Base-by-base conservation (phyloP, 2,329 filamentous ascomycete genomes). In the Mycogone perniciosa region DNA sequence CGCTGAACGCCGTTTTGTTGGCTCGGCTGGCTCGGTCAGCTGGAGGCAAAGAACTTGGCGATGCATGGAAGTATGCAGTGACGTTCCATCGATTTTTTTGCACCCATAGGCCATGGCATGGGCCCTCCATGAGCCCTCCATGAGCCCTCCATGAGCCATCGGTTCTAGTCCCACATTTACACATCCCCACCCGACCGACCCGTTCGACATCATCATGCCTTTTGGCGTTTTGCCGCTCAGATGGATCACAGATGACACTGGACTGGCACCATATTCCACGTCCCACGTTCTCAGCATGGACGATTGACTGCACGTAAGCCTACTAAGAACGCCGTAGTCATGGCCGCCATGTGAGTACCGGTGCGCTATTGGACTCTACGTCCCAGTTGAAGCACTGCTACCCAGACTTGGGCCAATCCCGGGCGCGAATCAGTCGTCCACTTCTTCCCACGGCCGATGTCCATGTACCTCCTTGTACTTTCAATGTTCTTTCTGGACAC, bases 21-120 rank as follows among this genome's bases (percentile, higher is more conserved):
- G 41, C 31, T 20, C 20, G 20, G 20, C 20, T 20, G 20, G 20
- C 20, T 20, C 20, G 20, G 20, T 20, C 20, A 20, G 20, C 20
- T 20, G 35, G 35, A 38, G 35, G 35, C 35, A 20, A 4, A 33
- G 44, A 46, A 44, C 38, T 44, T 37, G 37, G 33, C 31, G 42
- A 34, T 26, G 39, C 44, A 45, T 51, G 48, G 41, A 46, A 44
- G 51, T 48, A 52, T 56, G 57, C 55, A 49, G 57, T 59, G 57
- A 59, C 57, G 57, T 59, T 59, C 52, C 57, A 59, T 59, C 56
- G 51, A 52, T 26, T 47, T 42, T 50, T 48, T 48, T 11, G 31
- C 43, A 29, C 34, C 29, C 13, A 27, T 40, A 48, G 37, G 13
- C 46, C 31, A 29, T 40, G 20, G 30, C 11, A 27, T 9, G 26